Evolutionary conservation across 768 basidiomycete genomes (phyloP), one percentile per base, ranked within the genome.

Genomic region (Phaffia tasmanica): DNA sequence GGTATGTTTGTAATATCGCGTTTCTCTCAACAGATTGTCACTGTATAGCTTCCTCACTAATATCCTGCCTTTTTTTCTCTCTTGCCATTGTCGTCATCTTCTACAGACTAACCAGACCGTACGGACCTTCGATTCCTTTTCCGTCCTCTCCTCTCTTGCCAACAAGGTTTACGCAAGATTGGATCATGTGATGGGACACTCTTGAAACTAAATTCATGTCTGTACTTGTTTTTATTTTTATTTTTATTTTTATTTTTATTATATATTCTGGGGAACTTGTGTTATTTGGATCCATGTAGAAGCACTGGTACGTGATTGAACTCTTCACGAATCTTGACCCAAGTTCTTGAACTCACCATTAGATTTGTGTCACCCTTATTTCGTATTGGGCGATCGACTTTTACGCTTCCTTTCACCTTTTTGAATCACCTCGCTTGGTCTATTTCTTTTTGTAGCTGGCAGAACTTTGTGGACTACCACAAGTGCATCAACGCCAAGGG

Each of bases 381-480:
- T 18, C 32, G 49, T 19, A 42, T 51, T 42, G 50, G 29, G 11
- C 11, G 35, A 42, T 42, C 35, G 35, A 27, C 59, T 27, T 16
- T 29, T 35, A 58, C 53, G 18, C 15, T 47, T 57, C 30, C 23
- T n/a, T 4, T 23, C 46, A 47, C 2, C n/a, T 29, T 67, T 21
- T 15, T 57, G 16, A 55, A 46, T 29, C 27, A 21, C n/a, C 62
- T 56, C 32, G 27, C 15, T n/a, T 59, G 4, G 58, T 6, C 42
- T 46, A 21, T 14, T 3, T 27, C 2, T n/a, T 32, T 53, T 53
- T 19, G 16, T 71, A 89, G 87, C 79, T 88, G 84, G 83, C 90
- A 94, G 80, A 92, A 94, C 81, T 98, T 93, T 78, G 87, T 88
- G 69, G 95, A 99, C 79, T 97, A 95, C 82, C 91, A 93, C 85